Base-by-base conservation (phyloP, 345 rosid genomes). In the Citrus cavaleriei region DNA sequence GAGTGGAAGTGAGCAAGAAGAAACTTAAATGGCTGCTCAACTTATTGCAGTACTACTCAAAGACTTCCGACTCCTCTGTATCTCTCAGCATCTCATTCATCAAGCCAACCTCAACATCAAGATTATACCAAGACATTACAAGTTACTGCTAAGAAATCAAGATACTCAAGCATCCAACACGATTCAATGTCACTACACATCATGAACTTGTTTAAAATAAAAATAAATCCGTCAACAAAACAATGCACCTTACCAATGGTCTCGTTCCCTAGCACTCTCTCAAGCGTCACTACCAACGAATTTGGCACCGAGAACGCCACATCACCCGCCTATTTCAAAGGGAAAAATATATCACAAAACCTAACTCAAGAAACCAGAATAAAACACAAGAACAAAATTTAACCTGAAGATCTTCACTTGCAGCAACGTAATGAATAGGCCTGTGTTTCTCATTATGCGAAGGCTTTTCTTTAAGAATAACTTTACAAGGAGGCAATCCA, bases 251-350 rank as follows among this genome's bases (percentile, higher is more conserved):
- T 93, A 95, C 99, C 99, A 74, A 95, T 82, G 77, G 91, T 90
- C 91, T 95, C 97, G 75, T 95, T 95, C 68, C 99, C 99, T 81
- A 95, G 72, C 5, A 95, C 99, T 89, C 99, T 90, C 83, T 93
- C 99, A 3, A 95, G 93, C 27, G 99, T 95, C 79, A 93, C 99
- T 40, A 95, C 93, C 84, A 95, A 81, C 10, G 97, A 89, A 81
- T 91, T 85, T 24, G 97, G 97, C 78, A 95, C 97, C 12, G 93
- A 95, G 83, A 93, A 91, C 8, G 91, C 98, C 67, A 90, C 95
- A 75, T 91, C 99, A 25, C 96, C 98, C 19, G 84, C 92, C 98
- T 93, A 86, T 42, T 78, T 59, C 42, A 68, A 77, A 57, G 24
- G 58, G n/a, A 9, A 27, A 70, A 70, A 3, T 9, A 71, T 3